Evolutionary conservation across 305 asterid species (phyloP), one percentile per base, ranked within the genome.

Genomic region (Lippia alba): DNA sequence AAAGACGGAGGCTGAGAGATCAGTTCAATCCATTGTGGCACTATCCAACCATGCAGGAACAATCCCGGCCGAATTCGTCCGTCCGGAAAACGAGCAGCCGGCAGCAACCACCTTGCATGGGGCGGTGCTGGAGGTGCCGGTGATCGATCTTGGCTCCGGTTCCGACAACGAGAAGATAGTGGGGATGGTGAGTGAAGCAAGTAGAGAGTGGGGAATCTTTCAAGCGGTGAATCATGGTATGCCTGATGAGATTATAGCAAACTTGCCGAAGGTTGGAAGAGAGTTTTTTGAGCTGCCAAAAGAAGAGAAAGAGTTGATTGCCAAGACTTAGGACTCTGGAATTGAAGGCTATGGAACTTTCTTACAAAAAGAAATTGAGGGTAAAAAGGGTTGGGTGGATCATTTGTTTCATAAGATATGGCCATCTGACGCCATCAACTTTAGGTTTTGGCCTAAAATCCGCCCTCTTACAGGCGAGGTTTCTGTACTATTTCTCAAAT

Each of bases 301-400:
- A 24, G 87, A 80, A 45, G 91, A 83, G 61, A 87, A 82, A 48
- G 91, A 85, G 65, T 1, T 36, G 40, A 67, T 81, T 39, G 89
- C 89, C 0, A 87, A 87, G 55, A 60, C 79, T 5, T 63, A 72
- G 4, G 86, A 78, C 5, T 73, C 84, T 0, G 69, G 82, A 39
- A 58, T 89, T 14, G 89, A 88, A 79, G 93, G 93, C 0, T 89
- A 87, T 61, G 96, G 96, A 15, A 78, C 90, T 1, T 64, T 17
- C 6, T 64, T 89, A 74, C 89, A 82, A 6, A 85, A 87, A 33
- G 90, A 86, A 61, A 40, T 77, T 6, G 90, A 76, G 14, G 89
- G 90, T 8, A 86, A 86, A 55, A 88, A 71, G 68, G 91, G 96
- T 8, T 89, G 96, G 96, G 93, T 87, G 15, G 96, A 86, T 63